Base-by-base conservation (phyloP, 2,329 filamentous ascomycete species). In the Calonectria multiphialidica region DNA sequence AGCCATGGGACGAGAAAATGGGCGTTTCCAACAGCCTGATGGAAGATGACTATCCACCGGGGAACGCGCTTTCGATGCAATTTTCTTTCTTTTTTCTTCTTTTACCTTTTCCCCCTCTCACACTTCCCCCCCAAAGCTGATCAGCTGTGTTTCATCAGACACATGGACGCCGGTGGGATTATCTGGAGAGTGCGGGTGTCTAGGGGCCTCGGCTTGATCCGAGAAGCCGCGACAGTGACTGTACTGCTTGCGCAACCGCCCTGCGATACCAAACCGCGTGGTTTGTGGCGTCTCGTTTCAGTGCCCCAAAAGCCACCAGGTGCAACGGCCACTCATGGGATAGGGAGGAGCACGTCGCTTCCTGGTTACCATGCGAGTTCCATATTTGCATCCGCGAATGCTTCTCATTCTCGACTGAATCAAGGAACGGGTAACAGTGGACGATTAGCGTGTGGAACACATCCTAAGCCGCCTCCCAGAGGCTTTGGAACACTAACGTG, bases 201-300 rank as follows among this genome's bases (percentile, higher is more conserved):
- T 61, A 45, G 55, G 33, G 59, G 40, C 33, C 33, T 68, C 71
- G 68, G 71, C 64, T 45, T 67, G 65, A 66, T 67, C 64, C 68
- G 68, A 73, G 44, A 61, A 57, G 63, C 59, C 40, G 68, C 59
- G 44, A 68, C 71, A 40, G 71, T 71, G 68, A 64, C 68, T 68
- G 68, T 57, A 68, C 44, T 10, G 23, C 37, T 44, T 71, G 71
- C 68, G 42, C 64, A 61, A 68, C 71, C 57, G 37, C 37, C 49
- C 30, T 70, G 68, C 68, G 68, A 68, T 44, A 63, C 68, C 55
- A 65, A 40, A 21, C 66, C 64, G 71, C 64, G 71, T 71, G 71
- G 59, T 37, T 64, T 68, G 44, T 71, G 44, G 30, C 37, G 45
- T 57, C 33, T 50, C 37, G 67, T 73, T 66, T 72, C 62, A 70